Evolutionary conservation across 176 grass and related monocot genomes (phyloP), one percentile per base, ranked within the genome.

Genomic region (Ampelocalamus luodianensis): DNA sequence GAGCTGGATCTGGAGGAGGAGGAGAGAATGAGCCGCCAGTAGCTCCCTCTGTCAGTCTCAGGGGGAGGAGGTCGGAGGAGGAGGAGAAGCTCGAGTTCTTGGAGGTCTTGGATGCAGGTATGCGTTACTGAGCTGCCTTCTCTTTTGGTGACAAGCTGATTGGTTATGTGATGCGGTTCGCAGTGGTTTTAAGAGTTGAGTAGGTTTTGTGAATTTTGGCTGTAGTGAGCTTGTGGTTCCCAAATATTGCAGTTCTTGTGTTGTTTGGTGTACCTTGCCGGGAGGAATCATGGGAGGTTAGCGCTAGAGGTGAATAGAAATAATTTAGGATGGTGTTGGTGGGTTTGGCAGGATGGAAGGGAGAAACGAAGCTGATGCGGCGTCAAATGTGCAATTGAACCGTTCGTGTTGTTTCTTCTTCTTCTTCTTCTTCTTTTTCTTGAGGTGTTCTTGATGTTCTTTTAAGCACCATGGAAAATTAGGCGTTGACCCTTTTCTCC

Each of bases 51-150:
- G 1, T 22, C 22, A 2, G 61, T 5, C 6, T 38, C 71, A 24
- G 14, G 18, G 36, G 51, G 15, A 27, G 37, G 50, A 8, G 26
- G 5, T 5, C 20, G 61, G 34, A 23, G 0, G 18, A 14, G 12
- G 50, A 24, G 11, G 10, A 10, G 72, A 65, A 44, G 65, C 32
- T 2, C 48, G 4, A 20, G 48, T 50, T 45, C 61, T 64, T 81
- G 44, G 55, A 84, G 10, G 37, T 83, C 54, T 61, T 79, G 73
- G 85, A 91, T 87, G 85, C 89, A 87, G 89, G 89, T 91, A 71
- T 3, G 85, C 68, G 51, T 2, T 2, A 17, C 34, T 37, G 59
- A 53, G 51, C 34, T 1, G 10, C 5, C 62, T 68, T 40, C 4
- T 42, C 20, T 7, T 62, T 17, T 10, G 44, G 40, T 5, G 68